These are phyloP conservation scores for Grifola frondosa DNA, from an alignment of 1,284 basidiomycete species.

Conservation along the genomic window DNA sequence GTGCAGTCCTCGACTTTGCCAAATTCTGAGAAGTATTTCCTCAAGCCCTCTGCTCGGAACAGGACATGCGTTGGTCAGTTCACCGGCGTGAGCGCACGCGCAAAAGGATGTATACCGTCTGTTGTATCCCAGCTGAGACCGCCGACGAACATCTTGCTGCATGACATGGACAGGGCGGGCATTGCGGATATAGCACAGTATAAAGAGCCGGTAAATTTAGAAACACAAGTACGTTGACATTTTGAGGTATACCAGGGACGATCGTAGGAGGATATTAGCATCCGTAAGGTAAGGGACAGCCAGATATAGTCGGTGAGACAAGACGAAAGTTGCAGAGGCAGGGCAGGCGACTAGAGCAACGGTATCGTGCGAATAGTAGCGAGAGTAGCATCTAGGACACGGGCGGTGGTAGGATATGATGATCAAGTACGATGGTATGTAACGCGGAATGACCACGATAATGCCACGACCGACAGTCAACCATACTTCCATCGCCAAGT, in stretches of 20 bases:
- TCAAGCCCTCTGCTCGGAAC: slow-evolving; percentile 56
- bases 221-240: slow-evolving; percentile 25
- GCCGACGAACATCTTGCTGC: slow-evolving; percentile 97
- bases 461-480: slow-evolving; percentile 11
- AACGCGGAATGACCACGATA: slow-evolving; percentile 22
- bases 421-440: slow-evolving; percentile 19
- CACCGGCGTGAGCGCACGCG: neutral
- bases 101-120: slow-evolving; percentile 64
- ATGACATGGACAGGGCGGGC: slow-evolving; percentile 13
- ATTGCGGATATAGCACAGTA: slow-evolving; percentile 19
- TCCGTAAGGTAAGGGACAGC: slow-evolving; percentile 31
- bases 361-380: slow-evolving; percentile 12
- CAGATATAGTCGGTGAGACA: slow-evolving; percentile 19
- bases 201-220: slow-evolving; percentile 14
- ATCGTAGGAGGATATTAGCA: slow-evolving; percentile 26
- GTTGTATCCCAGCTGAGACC: slow-evolving; percentile 97
- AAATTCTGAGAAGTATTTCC: slow-evolving; percentile 67
- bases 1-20: slow-evolving; percentile 87
- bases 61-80: slow-evolving; percentile 7
- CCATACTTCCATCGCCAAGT: slow-evolving; percentile 11
- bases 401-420: slow-evolving; percentile 17
- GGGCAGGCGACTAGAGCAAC: slow-evolving; percentile 10
- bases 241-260: slow-evolving; percentile 29
- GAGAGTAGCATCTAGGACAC: slow-evolving; percentile 13
- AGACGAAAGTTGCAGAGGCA: slow-evolving; percentile 4